Evolutionary conservation across 2,329 filamentous ascomycete species (phyloP).

Genomic region (Hortaea werneckii): DNA sequence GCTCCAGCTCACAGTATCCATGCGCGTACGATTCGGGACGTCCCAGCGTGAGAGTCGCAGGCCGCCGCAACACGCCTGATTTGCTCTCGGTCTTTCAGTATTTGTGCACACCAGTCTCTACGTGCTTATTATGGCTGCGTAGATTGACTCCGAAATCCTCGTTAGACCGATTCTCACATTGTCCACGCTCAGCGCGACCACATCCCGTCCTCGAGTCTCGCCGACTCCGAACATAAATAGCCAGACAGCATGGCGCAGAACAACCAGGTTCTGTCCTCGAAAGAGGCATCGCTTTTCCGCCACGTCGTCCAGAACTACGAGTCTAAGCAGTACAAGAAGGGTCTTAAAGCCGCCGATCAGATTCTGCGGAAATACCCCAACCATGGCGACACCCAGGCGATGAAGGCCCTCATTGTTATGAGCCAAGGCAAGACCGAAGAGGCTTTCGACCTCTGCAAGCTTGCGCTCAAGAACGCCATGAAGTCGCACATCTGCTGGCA

Average conservation of each 20-base stretch:
- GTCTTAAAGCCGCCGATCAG: slow-evolving; percentile 90
- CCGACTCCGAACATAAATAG: too few relatives aligned
- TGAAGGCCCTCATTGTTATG: slow-evolving; percentile 97
- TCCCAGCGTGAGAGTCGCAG: too few relatives aligned
- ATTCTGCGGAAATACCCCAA: slow-evolving; percentile 90
- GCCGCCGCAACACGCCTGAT: too few relatives aligned
- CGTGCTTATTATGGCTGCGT: too few relatives aligned
- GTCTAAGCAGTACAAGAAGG: slow-evolving; percentile 94
- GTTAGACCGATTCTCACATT: too few relatives aligned
- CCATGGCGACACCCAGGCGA: slow-evolving; percentile 96
- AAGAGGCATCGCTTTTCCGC: slow-evolving; percentile 89
- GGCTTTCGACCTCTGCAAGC: slow-evolving; percentile 85
- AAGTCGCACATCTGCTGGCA: slow-evolving; percentile 99
- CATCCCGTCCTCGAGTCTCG: too few relatives aligned
- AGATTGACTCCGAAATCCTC: too few relatives aligned
- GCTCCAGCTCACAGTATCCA: not conserved
- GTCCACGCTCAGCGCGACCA: too few relatives aligned
- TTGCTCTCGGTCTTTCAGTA: too few relatives aligned
- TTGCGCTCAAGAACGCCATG: slow-evolving; percentile 91
- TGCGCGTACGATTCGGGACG: too few relatives aligned
- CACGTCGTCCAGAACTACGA: slow-evolving; percentile 94
- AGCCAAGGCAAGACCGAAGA: slow-evolving; percentile 85
- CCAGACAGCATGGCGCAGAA: slow-evolving; percentile 6
- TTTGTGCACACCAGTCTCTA: too few relatives aligned
- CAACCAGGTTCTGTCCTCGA: slow-evolving; percentile 51